Evolutionary conservation across 176 grass and related monocot species (phyloP).

Genomic region (Juncus inflexus): DNA sequence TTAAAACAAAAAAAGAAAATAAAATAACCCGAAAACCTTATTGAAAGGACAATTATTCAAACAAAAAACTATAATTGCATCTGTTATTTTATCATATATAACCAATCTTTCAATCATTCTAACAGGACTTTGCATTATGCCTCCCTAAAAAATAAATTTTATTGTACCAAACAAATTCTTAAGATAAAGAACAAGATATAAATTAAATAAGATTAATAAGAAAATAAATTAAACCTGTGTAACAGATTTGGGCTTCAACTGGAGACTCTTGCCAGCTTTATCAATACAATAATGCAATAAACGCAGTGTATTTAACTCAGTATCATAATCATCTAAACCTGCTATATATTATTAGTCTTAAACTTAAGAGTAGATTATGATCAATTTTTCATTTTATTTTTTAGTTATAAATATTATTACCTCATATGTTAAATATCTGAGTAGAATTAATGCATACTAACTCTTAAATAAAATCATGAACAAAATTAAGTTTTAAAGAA

Average conservation of each 20-base stretch:
- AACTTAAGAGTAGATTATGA: neutral
- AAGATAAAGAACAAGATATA: neutral
- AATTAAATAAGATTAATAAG: too few species aligned
- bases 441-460: neutral
- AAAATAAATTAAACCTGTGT: constrained; percentile 9
- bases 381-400: neutral
- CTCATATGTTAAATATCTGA: constrained; percentile 17
- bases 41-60: neutral
- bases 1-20: neutral
- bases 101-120: neutral
- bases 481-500: constrained; percentile 3
- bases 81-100: neutral
- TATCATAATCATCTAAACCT: constrained; percentile 21
- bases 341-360: constrained; percentile 8
- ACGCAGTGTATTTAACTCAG: constrained; percentile 3
- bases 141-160: constrained; percentile 18
- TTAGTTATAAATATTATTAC: constrained; percentile 3
- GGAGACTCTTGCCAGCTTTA: constrained; percentile 14
- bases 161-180: constrained; percentile 2
- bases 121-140: neutral
- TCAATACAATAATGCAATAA: constrained; percentile 21
- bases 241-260: constrained; percentile 12
- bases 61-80: constrained; percentile 1
- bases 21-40: neutral
- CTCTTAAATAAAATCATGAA: constrained; percentile 4